These are phyloP conservation scores for Globisporangium echinulatum DNA, from an alignment of 352 stramenopile species.

Conservation along the genomic window DNA sequence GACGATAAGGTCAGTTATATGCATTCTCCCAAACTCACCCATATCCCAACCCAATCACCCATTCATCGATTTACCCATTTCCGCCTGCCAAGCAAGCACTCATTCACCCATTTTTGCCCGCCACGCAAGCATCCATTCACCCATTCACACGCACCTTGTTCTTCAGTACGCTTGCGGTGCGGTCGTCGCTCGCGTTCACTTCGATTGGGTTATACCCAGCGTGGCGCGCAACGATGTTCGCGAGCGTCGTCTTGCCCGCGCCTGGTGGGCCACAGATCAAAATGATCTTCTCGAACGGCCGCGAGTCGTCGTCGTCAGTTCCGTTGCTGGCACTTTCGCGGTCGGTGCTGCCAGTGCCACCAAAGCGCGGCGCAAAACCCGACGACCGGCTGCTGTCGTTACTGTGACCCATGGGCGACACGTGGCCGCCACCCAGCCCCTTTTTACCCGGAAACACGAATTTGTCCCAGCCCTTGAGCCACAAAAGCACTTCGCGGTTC, in stretches of 20 bases:
- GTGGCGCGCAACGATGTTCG: constrained; percentile 93
- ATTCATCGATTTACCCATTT: no score
- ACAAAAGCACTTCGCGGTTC: constrained; percentile 94
- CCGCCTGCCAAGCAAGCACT: no score
- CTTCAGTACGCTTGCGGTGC: constrained; percentile 86
- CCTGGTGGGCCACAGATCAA: constrained; percentile 93
- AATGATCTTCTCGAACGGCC: constrained; percentile 86
- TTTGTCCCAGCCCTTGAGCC: constrained; percentile 94
- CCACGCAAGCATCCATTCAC: neutral
- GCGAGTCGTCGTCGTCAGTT: constrained; percentile 29
- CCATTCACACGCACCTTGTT: constrained; percentile 63
- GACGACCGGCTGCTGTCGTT: neutral
- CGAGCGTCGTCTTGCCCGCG: constrained; percentile 96
- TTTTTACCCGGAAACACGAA: constrained; percentile 91
- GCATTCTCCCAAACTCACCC: no score
- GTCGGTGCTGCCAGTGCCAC: constrained; percentile 1
- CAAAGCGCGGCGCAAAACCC: neutral
- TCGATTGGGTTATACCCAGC: constrained; percentile 97
- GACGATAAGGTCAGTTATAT: no score
- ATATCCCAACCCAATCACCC: no score
- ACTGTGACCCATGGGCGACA: neutral
- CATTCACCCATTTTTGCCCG: neutral
- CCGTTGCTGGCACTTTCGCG: constrained; percentile 8
- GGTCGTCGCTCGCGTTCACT: constrained; percentile 97
- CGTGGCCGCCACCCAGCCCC: neutral